Evolutionary conservation across 306 rosid genomes (phyloP), one percentile per base, ranked within the genome.

Genomic region (Biancaea sappan): DNA sequence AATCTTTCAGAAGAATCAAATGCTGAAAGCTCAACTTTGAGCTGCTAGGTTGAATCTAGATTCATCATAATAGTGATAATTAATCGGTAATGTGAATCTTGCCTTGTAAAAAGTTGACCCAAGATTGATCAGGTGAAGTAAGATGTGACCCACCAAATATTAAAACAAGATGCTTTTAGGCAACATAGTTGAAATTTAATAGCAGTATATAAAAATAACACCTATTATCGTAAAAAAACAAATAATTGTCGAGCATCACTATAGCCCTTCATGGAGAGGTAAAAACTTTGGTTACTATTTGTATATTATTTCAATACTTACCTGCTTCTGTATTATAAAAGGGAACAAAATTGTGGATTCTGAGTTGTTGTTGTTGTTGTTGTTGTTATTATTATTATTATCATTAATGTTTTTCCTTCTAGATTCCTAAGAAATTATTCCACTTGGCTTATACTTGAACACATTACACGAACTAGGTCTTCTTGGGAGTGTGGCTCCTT

Each of bases 401-500:
- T n/a, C n/a, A n/a, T n/a, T n/a, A n/a, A n/a, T 75, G 34, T 47
- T 67, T 37, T 56, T 46, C 41, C 3, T 32, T 62, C 19, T 73
- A 48, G 48, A 22, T 34, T 8, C 15, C 31, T 14, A 34, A 15
- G n/a, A n/a, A n/a, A 14, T 76, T 73, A 19, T 21, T 7, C 3
- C 7, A 5, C 16, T 66, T 63, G 35, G 21, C 40, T 75, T 37
- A 63, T 66, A 31, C 6, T 69, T 84, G 78, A 75, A 59, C 16
- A 29, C 13, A 2, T 78, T 76, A 29, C 14, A 3, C 80, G 80
- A 67, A 56, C 19, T 68, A 95, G 99, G 99, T 75, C 91, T 90
- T 88, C 86, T 95, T 83, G 99, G 99, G 77, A 87, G 93, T 56
- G 82, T 90, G 82, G 96, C 98, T 83, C 99, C 99, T 57, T 95